Evolutionary conservation across 1,284 basidiomycete species (phyloP).

Genomic region (Apiotrichum gamsii): DNA sequence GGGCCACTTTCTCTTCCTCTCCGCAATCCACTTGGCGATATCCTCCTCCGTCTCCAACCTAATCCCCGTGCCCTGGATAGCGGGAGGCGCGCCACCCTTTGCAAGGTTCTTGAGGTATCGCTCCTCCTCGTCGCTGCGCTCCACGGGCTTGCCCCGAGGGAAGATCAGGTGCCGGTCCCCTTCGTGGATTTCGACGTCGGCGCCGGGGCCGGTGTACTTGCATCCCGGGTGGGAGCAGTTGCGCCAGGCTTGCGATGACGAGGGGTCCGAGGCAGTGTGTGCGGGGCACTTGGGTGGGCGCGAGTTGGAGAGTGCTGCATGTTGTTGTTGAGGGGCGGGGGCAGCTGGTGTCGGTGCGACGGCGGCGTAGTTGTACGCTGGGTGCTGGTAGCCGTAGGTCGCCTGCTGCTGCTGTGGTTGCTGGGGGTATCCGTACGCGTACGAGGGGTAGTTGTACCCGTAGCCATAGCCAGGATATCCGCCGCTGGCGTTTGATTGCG

Average conservation of each 20-base stretch:
- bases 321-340: neutral
- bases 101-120: conserved; percentile 59
- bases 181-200: conserved; percentile 72
- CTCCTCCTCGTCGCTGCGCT: conserved; percentile 56
- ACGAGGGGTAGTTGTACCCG: neutral
- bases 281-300: neutral
- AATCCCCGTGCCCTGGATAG: conserved; percentile 74
- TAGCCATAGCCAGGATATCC: neutral
- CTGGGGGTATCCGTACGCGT: neutral
- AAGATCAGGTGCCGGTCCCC: conserved; percentile 86
- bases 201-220: conserved; percentile 64
- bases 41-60: conserved; percentile 72
- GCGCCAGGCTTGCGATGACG: conserved; percentile 26
- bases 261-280: neutral
- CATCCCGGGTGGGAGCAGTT: conserved; percentile 64
- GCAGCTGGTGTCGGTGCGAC: neutral
- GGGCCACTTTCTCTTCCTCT: conserved; percentile 78
- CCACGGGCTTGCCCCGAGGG: conserved; percentile 51
- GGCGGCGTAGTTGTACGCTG: neutral
- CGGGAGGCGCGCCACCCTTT: conserved; percentile 46
- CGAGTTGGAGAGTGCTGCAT: neutral
- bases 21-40: conserved; percentile 75
- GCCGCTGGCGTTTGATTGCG: conserved; percentile 7
- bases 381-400: too few species aligned
- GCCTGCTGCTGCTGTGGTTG: too few species aligned